These are phyloP conservation scores for Enterocytospora artemiae DNA, from an alignment of 371 early-diverging fungal genomes.

Conservation along the genomic window DNA sequence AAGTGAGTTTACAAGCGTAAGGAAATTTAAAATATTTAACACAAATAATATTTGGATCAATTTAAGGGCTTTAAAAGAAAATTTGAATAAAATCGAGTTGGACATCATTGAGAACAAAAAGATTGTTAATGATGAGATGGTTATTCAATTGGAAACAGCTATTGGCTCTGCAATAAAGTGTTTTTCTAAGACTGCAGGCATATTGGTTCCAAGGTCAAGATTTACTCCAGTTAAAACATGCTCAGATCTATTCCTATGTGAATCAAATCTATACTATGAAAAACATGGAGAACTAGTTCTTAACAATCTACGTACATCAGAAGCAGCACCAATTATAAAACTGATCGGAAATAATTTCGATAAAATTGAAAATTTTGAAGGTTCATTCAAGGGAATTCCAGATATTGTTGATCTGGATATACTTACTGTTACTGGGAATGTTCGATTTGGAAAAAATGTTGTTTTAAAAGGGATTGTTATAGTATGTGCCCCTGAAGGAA, in stretches of 20 bases:
- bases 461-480: slow-evolving; percentile 87
- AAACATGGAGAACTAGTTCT: slow-evolving; percentile 77
- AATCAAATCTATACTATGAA: slow-evolving; percentile 79
- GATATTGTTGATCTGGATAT: slow-evolving; percentile 92
- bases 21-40: slow-evolving; percentile 99
- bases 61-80: slow-evolving; percentile 80
- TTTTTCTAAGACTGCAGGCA: slow-evolving; percentile 82
- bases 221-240: slow-evolving; percentile 97
- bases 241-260: slow-evolving; percentile 89
- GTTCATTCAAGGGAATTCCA: slow-evolving; percentile 79
- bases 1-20: slow-evolving; percentile 87
- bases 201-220: slow-evolving; percentile 88
- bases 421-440: slow-evolving; percentile 91
- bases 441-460: slow-evolving; percentile 83
- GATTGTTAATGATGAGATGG: slow-evolving; percentile 68
- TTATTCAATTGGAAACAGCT: slow-evolving; percentile 96
- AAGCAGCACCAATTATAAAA: slow-evolving; percentile 80
- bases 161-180: slow-evolving; percentile 97
- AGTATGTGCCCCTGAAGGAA: slow-evolving; percentile 87
- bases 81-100: slow-evolving; percentile 72
- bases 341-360: slow-evolving; percentile 86
- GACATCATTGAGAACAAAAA: slow-evolving; percentile 96
- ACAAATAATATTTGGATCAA: slow-evolving; percentile 97
- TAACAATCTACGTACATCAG: slow-evolving; percentile 77
- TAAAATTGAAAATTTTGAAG: slow-evolving; percentile 66